Evolutionary conservation across 257 asterid genomes (phyloP).

Genomic region (Vinca minor): DNA sequence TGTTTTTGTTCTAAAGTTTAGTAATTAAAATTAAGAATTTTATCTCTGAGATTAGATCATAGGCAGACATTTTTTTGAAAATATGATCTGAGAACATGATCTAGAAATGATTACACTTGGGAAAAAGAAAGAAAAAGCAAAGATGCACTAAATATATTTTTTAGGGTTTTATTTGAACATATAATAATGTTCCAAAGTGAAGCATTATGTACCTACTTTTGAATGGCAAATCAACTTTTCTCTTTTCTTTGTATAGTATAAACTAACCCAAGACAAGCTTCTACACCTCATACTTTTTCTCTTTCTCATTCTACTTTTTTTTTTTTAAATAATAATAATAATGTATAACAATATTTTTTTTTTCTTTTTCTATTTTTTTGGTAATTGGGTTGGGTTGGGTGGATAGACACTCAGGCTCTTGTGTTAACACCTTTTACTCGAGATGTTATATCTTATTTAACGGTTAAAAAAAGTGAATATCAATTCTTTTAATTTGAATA

Average conservation of each 20-base stretch:
- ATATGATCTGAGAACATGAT: slow-evolving; percentile 46
- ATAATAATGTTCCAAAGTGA: slow-evolving; percentile 30
- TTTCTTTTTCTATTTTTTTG: too few species aligned
- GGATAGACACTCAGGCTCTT: too few species aligned
- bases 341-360: neutral
- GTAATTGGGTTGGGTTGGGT: too few species aligned
- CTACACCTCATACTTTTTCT: slow-evolving; percentile 23
- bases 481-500: too few species aligned
- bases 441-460: too few species aligned
- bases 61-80: slow-evolving; percentile 24
- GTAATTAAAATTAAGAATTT: slow-evolving; percentile 9
- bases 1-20: slow-evolving; percentile 15
- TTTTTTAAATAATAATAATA: too few species aligned
- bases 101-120: slow-evolving; percentile 40
- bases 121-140: slow-evolving; percentile 28
- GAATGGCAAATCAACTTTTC: slow-evolving; percentile 48
- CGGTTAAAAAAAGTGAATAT: too few species aligned
- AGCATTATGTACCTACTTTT: slow-evolving; percentile 38
- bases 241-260: slow-evolving; percentile 37
- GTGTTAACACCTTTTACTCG: too few species aligned
- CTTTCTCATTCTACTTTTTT: slow-evolving; percentile 7
- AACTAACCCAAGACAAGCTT: slow-evolving; percentile 42
- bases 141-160: slow-evolving; percentile 38
- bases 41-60: neutral
- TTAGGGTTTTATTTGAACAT: slow-evolving; percentile 19